Conservation (phyloP, 1,284 basidiomycete species). For the Ustilago cynodontis region DNA sequence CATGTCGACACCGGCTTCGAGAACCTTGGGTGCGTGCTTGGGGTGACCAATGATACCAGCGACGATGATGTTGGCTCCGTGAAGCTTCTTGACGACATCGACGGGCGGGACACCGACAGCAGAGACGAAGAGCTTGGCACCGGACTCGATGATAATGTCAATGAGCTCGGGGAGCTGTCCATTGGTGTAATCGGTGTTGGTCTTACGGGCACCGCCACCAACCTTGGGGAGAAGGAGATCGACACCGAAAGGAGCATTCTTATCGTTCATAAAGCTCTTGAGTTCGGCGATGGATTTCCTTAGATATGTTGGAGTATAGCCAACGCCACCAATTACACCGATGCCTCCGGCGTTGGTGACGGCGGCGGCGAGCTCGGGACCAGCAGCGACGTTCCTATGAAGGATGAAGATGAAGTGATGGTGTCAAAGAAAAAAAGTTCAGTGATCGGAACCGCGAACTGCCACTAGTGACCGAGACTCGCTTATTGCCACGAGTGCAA, state of each 20-base stretch:
- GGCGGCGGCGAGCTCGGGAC: conserved; percentile 62
- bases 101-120: conserved; percentile 65
- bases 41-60: conserved; percentile 78
- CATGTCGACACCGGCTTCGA: conserved; percentile 63
- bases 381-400: conserved; percentile 63
- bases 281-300: conserved; percentile 46
- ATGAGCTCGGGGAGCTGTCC: conserved; percentile 58
- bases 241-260: conserved; percentile 65
- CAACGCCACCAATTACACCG: conserved; percentile 66
- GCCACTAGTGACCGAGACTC: background rate
- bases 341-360: conserved; percentile 64
- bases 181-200: conserved; percentile 64
- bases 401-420: no score
- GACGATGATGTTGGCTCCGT: conserved; percentile 55
- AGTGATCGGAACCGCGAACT: background rate
- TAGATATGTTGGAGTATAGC: conserved; percentile 55
- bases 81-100: conserved; percentile 61
- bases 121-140: conserved; percentile 63
- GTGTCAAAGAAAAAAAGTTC: background rate
- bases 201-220: conserved; percentile 63
- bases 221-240: conserved; percentile 65
- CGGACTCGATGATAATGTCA: conserved; percentile 62
- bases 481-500: background rate
- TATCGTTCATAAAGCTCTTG: conserved; percentile 57
- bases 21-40: conserved; percentile 65